Conservation (phyloP, 441 rosid species). For the Flueggea neowawraea region DNA sequence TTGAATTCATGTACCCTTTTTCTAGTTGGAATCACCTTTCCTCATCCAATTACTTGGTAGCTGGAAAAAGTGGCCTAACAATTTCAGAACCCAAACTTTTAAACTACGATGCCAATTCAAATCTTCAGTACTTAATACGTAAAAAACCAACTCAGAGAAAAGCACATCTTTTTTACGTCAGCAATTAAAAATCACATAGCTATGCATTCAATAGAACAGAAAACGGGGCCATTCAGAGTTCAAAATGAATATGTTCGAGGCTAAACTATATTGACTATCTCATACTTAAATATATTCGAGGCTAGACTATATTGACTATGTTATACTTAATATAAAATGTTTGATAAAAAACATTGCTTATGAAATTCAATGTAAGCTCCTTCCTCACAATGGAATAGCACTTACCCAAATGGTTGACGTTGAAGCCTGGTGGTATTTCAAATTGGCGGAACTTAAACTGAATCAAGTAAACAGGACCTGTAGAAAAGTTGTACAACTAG, state of each 20-base stretch:
- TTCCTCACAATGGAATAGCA: background rate
- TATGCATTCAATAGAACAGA: background rate
- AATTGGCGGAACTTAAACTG: slow-evolving; percentile 90
- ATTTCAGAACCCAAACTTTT: background rate
- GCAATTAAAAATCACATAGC: background rate
- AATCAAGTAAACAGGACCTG: slow-evolving; percentile 85
- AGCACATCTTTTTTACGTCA: background rate
- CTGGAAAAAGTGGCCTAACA: too few relatives aligned
- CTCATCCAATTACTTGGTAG: background rate
- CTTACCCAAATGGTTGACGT: slow-evolving; percentile 75
- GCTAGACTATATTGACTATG: too few relatives aligned
- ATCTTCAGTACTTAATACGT: background rate
- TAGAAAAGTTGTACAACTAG: slow-evolving; percentile 10
- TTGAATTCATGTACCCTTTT: background rate
- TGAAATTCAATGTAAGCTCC: slow-evolving; percentile 1
- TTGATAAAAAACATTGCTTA: slow-evolving; percentile 1
- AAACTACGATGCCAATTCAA: background rate
- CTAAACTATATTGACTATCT: too few relatives aligned
- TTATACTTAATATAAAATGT: too few relatives aligned
- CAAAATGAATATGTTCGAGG: background rate
- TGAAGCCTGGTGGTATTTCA: slow-evolving; percentile 92
- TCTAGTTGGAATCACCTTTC: background rate
- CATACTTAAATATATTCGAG: too few relatives aligned
- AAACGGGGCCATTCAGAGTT: background rate
- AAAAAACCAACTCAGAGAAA: background rate